A percentile compares a stretch with the other conserved stretches of the same genome.
These are phyloP conservation scores for Trypanosoma melophagium DNA, from an alignment of 208 protist species.

Conservation along the genomic window DNA sequence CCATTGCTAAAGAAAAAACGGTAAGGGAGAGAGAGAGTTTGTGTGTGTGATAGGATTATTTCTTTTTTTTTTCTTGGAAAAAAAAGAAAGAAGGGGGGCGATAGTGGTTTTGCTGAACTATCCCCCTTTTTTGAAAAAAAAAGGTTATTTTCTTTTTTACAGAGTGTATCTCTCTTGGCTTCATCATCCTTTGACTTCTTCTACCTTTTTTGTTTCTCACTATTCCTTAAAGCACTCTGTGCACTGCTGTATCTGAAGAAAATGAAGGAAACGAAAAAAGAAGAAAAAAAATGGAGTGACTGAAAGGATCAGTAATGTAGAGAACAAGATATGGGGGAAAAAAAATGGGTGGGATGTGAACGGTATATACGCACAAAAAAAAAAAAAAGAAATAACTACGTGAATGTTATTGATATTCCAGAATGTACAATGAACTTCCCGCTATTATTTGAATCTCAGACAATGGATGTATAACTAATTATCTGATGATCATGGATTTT, in stretches of 20 bases:
- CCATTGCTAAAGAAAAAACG: slow-evolving; percentile 10
- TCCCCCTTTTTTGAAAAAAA: background rate
- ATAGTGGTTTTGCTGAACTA: too few relatives aligned
- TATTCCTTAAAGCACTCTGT: background rate
- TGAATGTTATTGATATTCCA: background rate
- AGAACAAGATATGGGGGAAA: background rate
- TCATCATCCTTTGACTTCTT: background rate
- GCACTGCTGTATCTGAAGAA: background rate
- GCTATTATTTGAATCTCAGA: too few relatives aligned
- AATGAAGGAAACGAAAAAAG: background rate
- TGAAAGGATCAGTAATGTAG: background rate
- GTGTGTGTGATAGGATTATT: too few relatives aligned
- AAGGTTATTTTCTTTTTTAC: background rate
- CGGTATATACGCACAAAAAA: background rate
- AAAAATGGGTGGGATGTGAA: background rate
- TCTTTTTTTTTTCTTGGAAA: background rate
- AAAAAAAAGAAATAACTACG: background rate
- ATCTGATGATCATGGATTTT: too few relatives aligned
- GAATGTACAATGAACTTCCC: background rate
- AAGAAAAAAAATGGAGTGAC: background rate
- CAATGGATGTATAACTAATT: too few relatives aligned
- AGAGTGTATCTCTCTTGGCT: background rate
- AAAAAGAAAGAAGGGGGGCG: too few relatives aligned
- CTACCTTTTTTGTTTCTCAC: background rate
- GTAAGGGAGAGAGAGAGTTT: background rate